phyloP scores from a whole-genome alignment of 305 asterid species.

The Fraxinus dipetala region DNA sequence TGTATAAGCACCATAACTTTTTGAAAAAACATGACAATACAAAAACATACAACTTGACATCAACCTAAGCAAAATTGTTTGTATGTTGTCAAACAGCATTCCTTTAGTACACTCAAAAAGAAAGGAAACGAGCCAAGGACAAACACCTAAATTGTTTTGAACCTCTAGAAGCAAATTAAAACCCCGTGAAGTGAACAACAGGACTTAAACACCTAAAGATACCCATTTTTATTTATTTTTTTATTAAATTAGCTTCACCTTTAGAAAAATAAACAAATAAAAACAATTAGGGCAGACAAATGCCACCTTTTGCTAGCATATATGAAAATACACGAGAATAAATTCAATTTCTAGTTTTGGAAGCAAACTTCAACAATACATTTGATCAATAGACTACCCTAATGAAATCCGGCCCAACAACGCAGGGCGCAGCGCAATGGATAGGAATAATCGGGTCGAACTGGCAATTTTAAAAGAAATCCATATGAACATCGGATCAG shows the following conservation, averaged over 20 bases:
- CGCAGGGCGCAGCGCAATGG: slow-evolving; percentile 35
- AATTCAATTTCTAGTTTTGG: neutral
- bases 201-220: neutral
- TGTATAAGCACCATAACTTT: neutral
- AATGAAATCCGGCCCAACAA: neutral
- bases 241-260: neutral
- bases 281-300: neutral
- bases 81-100: neutral
- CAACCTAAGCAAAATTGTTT: neutral
- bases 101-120: neutral
- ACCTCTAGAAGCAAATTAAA: neutral
- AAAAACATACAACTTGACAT: neutral
- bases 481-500: slow-evolving; percentile 36
- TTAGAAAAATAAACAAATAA: neutral
- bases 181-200: neutral
- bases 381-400: neutral
- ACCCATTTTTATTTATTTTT: neutral
- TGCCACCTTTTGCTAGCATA: neutral
- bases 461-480: slow-evolving; percentile 25
- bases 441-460: slow-evolving; percentile 29
- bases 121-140: neutral
- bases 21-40: neutral
- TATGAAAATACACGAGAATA: neutral
- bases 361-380: neutral
- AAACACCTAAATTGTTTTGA: neutral